Evolutionary conservation across 148 eudicot species (phyloP), one percentile per base, ranked within the genome.

Genomic region (Silene uniflora): DNA sequence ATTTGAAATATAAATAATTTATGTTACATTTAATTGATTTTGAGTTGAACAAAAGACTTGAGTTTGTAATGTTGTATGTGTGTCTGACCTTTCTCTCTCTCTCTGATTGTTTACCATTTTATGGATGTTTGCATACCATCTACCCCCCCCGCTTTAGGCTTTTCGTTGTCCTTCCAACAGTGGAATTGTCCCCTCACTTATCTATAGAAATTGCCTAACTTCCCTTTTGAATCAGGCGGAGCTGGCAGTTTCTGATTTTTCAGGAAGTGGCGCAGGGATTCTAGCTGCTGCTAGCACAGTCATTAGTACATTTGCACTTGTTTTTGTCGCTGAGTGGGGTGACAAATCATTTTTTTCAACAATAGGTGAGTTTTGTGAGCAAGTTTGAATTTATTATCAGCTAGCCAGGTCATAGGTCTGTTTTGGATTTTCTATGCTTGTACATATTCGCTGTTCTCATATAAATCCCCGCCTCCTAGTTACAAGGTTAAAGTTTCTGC

Each of bases 251-350:
- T 96, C 99, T 60, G 96, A 91, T 46, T 82, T 96, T 78, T 85
- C 94, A 71, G 97, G 99, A 74, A 86, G 87, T 76, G 98, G 99
- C 65, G 94, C 98, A 67, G 98, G 98, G 56, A 86, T 92, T 72
- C 80, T 96, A 84, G 88, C 99, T 32, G 82, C 94, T 79, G 94
- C 99, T 9, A 84, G 78, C 88, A 91, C 99, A 24, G 85, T 89
- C 79, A 52, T 86, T 27, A 91, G 98, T 82, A 92, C 98, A 23
- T 95, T 95, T 82, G 78, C 81, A 69, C 78, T 95, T 72, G 98
- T 92, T 76, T 95, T 95, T 76, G 98, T 96, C 73, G 99, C 99
- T 79, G 99, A 96, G 81, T 96, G 98, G 99, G 99, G 99, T 59
- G 99, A 95, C 82, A 95, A 95, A 83, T 95, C 99, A 24, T 95